Conservation (phyloP, 129 eudicot genomes). For the Centella asiatica region DNA sequence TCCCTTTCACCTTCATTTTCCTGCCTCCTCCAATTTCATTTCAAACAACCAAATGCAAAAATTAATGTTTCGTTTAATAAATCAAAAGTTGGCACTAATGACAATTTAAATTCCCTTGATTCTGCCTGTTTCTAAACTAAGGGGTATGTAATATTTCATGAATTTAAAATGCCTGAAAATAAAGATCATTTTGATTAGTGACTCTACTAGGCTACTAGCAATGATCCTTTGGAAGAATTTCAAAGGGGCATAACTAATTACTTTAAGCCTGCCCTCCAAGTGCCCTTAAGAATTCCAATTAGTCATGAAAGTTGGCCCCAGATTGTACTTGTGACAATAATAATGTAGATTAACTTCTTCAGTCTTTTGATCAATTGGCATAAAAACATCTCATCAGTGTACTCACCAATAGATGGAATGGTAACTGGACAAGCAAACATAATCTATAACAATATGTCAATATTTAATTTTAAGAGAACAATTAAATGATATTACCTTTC, state of each 20-base stretch:
- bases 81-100: not conserved
- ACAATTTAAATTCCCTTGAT: not conserved
- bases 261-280: too few species aligned
- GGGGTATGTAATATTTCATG: not conserved
- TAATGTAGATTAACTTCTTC: not conserved
- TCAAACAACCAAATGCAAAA: too few species aligned
- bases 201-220: not conserved
- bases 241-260: not conserved
- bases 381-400: not conserved
- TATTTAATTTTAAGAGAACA: not conserved
- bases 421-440: too few species aligned
- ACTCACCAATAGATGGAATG: not conserved
- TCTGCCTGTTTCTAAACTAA: not conserved
- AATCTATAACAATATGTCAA: too few species aligned
- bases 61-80: not conserved
- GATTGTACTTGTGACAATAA: not conserved
- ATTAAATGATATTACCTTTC: slow-evolving; percentile 33
- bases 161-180: not conserved
- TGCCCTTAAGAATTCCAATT: not conserved
- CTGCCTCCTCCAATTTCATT: too few species aligned
- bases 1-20: too few species aligned
- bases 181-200: not conserved
- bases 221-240: not conserved
- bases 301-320: not conserved
- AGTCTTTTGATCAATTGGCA: not conserved